phyloP scores from a whole-genome alignment of 2,329 filamentous ascomycete genomes.

The Cordyceps javanica region DNA sequence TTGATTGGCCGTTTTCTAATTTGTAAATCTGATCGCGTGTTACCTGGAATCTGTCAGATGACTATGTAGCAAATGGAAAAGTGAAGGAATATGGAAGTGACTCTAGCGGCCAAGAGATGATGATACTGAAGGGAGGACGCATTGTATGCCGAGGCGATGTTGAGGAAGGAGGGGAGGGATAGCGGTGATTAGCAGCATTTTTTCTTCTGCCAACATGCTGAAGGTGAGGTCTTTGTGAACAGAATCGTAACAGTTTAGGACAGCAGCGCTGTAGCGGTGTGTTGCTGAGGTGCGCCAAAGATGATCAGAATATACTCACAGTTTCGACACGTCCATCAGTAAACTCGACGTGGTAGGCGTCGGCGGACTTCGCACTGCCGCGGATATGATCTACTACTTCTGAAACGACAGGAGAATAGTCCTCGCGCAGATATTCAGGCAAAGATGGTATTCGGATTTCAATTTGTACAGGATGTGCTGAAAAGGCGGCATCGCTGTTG shows the following conservation, averaged over 20 bases:
- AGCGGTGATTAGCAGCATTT: neutral
- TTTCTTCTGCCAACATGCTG: neutral
- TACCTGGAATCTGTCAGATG: constrained; percentile 21
- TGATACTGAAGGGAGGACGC: too few species aligned
- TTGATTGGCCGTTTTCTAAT: constrained; percentile 27
- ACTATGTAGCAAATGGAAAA: neutral
- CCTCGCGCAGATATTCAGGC: neutral
- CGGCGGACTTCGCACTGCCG: constrained; percentile 22
- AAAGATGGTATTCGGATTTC: constrained; percentile 12
- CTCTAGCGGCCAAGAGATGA: too few species aligned
- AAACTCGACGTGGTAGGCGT: constrained; percentile 36
- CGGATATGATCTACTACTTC: constrained; percentile 32
- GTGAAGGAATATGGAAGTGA: neutral
- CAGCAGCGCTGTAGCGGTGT: neutral
- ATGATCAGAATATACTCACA: constrained; percentile 30
- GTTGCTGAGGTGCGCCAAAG: neutral
- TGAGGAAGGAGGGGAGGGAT: neutral
- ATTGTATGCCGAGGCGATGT: too few species aligned
- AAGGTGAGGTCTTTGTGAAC: neutral
- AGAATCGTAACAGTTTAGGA: neutral
- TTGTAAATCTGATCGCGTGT: constrained; percentile 23
- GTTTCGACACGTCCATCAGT: constrained; percentile 38
- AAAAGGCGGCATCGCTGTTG: neutral
- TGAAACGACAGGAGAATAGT: constrained; percentile 29
- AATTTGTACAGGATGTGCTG: neutral